Conservation (phyloP, 2,329 filamentous ascomycete genomes). For the Alternaria triticimaculans region DNA sequence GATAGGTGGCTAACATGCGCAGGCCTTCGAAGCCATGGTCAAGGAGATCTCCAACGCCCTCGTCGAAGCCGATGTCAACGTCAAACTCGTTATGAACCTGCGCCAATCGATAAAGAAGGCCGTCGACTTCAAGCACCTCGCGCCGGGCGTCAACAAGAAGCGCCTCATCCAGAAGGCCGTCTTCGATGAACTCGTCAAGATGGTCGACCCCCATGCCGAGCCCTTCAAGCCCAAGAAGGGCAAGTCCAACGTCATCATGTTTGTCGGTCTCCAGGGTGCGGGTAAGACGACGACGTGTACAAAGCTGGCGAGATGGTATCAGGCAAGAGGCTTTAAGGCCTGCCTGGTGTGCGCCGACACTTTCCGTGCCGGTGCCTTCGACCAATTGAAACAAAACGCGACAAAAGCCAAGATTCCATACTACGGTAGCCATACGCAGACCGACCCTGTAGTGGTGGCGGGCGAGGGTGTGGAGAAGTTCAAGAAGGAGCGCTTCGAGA, state of each 20-base stretch:
- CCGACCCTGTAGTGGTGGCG: conserved; percentile 90
- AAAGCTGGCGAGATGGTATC: conserved; percentile 93
- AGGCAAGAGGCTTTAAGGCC: conserved; percentile 88
- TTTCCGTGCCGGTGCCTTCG: conserved; percentile 97
- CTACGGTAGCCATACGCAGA: conserved; percentile 95
- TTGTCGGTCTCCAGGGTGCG: conserved; percentile 95
- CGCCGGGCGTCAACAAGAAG: conserved; percentile 95
- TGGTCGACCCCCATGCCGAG: conserved; percentile 94
- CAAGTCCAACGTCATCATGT: conserved; percentile 98
- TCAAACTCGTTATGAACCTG: conserved; percentile 87
- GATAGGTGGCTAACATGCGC: conserved; percentile 46
- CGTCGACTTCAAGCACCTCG: conserved; percentile 94
- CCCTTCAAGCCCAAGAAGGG: conserved; percentile 98
- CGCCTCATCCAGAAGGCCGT: conserved; percentile 97
- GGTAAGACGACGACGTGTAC: conserved; percentile 99
- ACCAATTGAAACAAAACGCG: conserved; percentile 98
- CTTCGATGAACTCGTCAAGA: conserved; percentile 93
- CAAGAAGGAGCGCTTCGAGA: conserved; percentile 97
- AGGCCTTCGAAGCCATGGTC: conserved; percentile 97
- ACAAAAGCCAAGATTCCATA: conserved; percentile 99
- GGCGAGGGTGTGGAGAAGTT: conserved; percentile 98
- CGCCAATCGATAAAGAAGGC: conserved; percentile 89
- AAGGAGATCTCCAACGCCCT: conserved; percentile 97
- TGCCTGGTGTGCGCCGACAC: conserved; percentile 97
- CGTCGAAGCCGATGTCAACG: conserved; percentile 96